Percentiles rank a stretch among this genome's conserved stretches.
Evolutionary conservation across 164 flowering plant species (phyloP).

Genomic region (Euptelea pleiosperma): DNA sequence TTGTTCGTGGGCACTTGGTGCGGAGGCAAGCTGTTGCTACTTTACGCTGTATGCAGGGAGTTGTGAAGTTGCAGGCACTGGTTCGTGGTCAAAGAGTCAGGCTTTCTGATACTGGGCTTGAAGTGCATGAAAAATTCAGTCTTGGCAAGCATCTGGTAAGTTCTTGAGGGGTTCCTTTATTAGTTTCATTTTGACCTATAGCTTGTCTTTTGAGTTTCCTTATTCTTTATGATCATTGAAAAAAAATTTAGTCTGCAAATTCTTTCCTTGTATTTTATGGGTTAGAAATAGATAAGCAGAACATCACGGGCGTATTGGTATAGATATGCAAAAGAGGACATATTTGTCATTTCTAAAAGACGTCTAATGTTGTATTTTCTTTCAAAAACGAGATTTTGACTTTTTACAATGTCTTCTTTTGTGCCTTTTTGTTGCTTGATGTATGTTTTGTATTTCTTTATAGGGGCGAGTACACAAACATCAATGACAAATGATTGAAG

Average conservation of each 20-base stretch:
- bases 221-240: background rate
- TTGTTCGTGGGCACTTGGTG: slow-evolving; percentile 88
- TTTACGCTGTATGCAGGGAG: slow-evolving; percentile 51
- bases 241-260: too few species aligned
- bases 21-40: slow-evolving; percentile 88
- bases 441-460: background rate
- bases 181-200: background rate
- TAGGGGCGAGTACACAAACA: background rate
- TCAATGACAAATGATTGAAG: background rate
- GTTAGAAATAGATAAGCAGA: too few species aligned
- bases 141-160: slow-evolving; percentile 35
- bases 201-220: background rate
- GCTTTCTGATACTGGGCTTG: slow-evolving; percentile 40
- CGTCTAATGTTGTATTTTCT: background rate
- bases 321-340: background rate
- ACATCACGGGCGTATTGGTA: background rate
- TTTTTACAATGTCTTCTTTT: too few species aligned
- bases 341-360: slow-evolving; percentile 5
- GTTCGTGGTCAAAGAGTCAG: slow-evolving; percentile 67
- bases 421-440: background rate
- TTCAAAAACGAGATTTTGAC: background rate
- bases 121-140: slow-evolving; percentile 31
- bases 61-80: slow-evolving; percentile 73
- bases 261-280: too few species aligned
- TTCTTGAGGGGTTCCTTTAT: background rate